phyloP scores from a whole-genome alignment of 2,329 filamentous ascomycete genomes.

The Lasiodiplodia sp. region DNA sequence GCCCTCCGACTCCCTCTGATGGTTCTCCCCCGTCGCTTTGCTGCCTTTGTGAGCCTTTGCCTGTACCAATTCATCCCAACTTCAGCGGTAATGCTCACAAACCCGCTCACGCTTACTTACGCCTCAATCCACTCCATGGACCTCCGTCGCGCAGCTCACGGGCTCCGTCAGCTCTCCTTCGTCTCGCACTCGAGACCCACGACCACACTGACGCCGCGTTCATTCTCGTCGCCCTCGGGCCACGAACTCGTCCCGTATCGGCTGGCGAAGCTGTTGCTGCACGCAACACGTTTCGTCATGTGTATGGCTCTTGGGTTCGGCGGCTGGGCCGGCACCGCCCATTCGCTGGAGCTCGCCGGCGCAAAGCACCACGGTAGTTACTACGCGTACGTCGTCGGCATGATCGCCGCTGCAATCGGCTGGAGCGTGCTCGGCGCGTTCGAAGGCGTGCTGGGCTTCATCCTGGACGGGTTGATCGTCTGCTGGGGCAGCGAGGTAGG shows the following conservation, averaged over 20 bases:
- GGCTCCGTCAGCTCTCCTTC: conserved; percentile 82
- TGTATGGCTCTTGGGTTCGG: conserved; percentile 88
- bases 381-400: conserved; percentile 92
- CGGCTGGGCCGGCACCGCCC: conserved; percentile 94
- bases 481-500: conserved; percentile 88
- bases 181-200: conserved; percentile 76
- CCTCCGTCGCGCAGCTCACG: conserved; percentile 77
- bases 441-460: conserved; percentile 85
- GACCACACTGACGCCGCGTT: conserved; percentile 63
- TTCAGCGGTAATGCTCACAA: conserved; percentile 83
- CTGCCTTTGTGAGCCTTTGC: conserved; percentile 73
- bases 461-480: conserved; percentile 86
- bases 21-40: conserved; percentile 77
- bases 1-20: conserved; percentile 85
- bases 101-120: conserved; percentile 90
- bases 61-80: conserved; percentile 84
- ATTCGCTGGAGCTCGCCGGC: conserved; percentile 71
- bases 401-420: conserved; percentile 92
- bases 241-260: conserved; percentile 81
- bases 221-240: conserved; percentile 49
- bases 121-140: conserved; percentile 91
- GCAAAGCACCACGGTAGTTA: conserved; percentile 72
- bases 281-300: conserved; percentile 91
- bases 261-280: conserved; percentile 87
- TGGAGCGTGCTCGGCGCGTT: conserved; percentile 92